Conservation (phyloP, 2,329 filamentous ascomycete species). For the Claviceps cyperi region DNA sequence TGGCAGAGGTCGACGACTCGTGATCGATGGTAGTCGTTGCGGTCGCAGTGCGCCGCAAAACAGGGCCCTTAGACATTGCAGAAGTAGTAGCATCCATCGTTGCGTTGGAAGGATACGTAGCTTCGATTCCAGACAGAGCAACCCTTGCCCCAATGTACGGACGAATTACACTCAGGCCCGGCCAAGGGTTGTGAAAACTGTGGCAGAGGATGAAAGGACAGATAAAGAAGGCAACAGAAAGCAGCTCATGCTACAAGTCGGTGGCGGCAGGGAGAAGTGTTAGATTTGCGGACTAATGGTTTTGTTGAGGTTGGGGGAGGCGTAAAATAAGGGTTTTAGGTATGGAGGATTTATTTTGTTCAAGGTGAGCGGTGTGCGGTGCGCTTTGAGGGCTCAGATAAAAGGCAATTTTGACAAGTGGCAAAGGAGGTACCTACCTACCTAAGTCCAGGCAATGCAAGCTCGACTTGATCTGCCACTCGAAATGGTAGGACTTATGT, state of each 20-base stretch:
- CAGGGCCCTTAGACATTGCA: slow-evolving; percentile 26
- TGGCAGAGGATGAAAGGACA: background rate
- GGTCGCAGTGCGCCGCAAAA: slow-evolving; percentile 33
- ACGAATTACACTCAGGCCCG: background rate
- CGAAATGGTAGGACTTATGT: too few relatives aligned
- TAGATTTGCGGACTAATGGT: background rate
- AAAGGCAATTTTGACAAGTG: background rate
- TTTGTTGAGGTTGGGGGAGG: slow-evolving; percentile 1
- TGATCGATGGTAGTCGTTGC: slow-evolving; percentile 33
- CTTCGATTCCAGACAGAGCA: background rate
- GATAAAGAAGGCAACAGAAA: background rate
- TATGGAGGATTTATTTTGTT: background rate
- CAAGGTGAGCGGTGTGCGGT: background rate
- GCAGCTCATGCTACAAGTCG: background rate
- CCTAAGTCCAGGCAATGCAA: background rate
- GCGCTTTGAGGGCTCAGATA: background rate
- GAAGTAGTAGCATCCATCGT: slow-evolving; percentile 34
- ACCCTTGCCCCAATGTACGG: background rate
- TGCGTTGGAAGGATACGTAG: slow-evolving; percentile 1
- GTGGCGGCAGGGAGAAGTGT: background rate
- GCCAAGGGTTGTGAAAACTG: background rate
- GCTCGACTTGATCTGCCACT: too few relatives aligned
- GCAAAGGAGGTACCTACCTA: background rate
- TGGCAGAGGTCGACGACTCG: slow-evolving; percentile 41
- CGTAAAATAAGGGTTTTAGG: background rate